Base-by-base conservation (phyloP, 495 filamentous ascomycete species). In the Aspergillus asperescens region DNA sequence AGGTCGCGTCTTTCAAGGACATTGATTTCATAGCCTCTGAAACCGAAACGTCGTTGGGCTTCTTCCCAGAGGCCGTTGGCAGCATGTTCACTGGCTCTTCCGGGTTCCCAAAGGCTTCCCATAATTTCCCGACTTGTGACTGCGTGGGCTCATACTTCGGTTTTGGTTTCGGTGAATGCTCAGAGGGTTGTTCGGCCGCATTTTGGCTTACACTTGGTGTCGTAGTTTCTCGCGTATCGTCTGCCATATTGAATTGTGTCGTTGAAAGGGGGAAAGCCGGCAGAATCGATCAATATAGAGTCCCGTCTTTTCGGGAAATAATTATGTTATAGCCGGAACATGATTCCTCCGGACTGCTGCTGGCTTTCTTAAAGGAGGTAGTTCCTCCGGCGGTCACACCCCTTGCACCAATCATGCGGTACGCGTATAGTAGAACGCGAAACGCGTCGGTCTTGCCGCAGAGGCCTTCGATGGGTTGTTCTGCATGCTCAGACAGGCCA, bases 1-100 rank as follows among this genome's bases (percentile, higher is more conserved):
- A 78, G 22, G 81, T 73, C 48, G 90, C 84, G 63, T 95, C 87
- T 41, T 82, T 71, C 7, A 82, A 45, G 13, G 78, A 80, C 43
- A 96, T 81, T 18, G 78, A 79, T 34, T 81, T 79, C 19, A 87
- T 64, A 0, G 81, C 88, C 13, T 90, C 84, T 7, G 72, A 69
- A 35, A 95, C 57, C 12, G 77, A 71, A 4, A 74, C 57, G 53
- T 77, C 70, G 7, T 72, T 66, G 32, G 68, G 37, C 34, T 70
- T 65, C 42, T 76, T 73, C 31, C 73, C 77, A 22, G 76, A 72
- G 3, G 66, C 67, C 54, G 69, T 67, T 15, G 73, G 65, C 35
- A 79, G 63, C 31, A 74, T 66, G 59, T 84, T 84, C 32, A 67
- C 70, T 5, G 62, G 70, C 37, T 76, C 66, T 50, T 74, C 74